These are phyloP conservation scores for Kickxella alabastrina DNA, from an alignment of 192 early-diverging fungal species.

Conservation along the genomic window DNA sequence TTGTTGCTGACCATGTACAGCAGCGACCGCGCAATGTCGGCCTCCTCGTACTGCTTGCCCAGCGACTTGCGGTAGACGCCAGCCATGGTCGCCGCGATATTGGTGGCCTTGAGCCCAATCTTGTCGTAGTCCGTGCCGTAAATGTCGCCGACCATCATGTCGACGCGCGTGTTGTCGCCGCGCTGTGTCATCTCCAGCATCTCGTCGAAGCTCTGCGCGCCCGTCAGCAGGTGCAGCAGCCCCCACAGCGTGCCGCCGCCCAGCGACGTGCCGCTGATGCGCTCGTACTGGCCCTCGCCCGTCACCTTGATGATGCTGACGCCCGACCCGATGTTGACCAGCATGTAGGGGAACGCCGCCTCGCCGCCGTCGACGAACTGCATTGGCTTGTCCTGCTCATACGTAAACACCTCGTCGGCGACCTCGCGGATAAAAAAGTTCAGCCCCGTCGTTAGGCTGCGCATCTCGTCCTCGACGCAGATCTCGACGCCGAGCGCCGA, in stretches of 20 bases:
- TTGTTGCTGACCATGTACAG: constrained; percentile 98
- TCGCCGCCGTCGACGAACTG: constrained; percentile 52
- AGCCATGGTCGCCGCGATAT: constrained; percentile 93
- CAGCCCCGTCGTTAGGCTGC: constrained; percentile 75
- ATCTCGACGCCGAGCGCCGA: constrained; percentile 68
- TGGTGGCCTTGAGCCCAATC: constrained; percentile 88
- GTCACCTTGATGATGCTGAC: constrained; percentile 96
- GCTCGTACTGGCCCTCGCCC: constrained; percentile 75
- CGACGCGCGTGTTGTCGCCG: constrained; percentile 89
- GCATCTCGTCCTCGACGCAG: constrained; percentile 92
- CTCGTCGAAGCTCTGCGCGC: constrained; percentile 84
- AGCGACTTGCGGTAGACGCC: constrained; percentile 90
- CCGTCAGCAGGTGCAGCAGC: constrained; percentile 79
- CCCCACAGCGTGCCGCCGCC: constrained; percentile 98
- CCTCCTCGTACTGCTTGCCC: constrained; percentile 60
- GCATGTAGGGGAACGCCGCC: constrained; percentile 79
- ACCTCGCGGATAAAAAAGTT: constrained; percentile 92
- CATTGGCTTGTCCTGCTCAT: constrained; percentile 71
- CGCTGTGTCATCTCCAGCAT: constrained; percentile 81
- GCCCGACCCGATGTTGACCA: constrained; percentile 97
- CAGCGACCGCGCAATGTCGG: constrained; percentile 85
- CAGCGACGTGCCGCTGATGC: constrained; percentile 84
- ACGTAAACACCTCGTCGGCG: constrained; percentile 91
- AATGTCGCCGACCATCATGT: constrained; percentile 92
- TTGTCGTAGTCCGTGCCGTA: constrained; percentile 87